Base-by-base conservation (phyloP, 2,329 filamentous ascomycete species). In the Blastomyces emzantsi region DNA sequence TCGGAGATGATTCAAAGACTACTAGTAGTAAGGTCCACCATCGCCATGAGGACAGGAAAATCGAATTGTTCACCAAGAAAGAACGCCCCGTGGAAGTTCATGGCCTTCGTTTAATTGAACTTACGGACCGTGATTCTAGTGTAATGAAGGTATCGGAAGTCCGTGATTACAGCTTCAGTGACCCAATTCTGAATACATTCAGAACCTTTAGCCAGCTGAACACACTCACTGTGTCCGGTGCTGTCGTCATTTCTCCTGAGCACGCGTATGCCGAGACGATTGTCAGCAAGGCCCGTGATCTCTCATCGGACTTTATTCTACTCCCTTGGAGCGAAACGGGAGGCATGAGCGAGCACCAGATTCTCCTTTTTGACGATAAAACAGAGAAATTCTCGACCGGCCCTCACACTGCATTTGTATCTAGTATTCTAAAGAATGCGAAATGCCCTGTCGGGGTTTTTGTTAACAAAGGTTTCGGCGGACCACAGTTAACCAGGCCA, bases 101-200 rank as follows among this genome's bases (percentile, higher is more conserved):
- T 70, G 93, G 92, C 41, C 78, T 96, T n/a, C 88, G 92, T 17
- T 83, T 97, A 19, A 78, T 95, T 59, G 90, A 95, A 72, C 83
- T 97, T 15, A 95, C 90, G 0, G 92, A 97, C 70, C 91, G 93
- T 82, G 89, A 90, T 52, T 97, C 93, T 0, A 92, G 92, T 22
- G 93, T 97, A 69, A 97, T 97, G 93, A 88, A 90, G 69, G 90
- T 96, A 13, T 88, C 91, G 0, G 91, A 95, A 71, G 82, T 88
- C 2, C 88, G 92, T 49, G 90, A 94, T 59, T 84, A 86, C 65
- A 84, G 84, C 33, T 81, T 83, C 7, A 83, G 84, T 70, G 93
- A 97, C 70, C 91, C 93, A 0, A 87, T 97, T 3, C 86, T 97
- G 62, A 96, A 96, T 72, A 90, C 90, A 0, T 97, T 97, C 82